A percentile compares a stretch with the other conserved stretches of the same genome.
Evolutionary conservation across 306 rosid genomes (phyloP).

Genomic region (Medicago arabica): DNA sequence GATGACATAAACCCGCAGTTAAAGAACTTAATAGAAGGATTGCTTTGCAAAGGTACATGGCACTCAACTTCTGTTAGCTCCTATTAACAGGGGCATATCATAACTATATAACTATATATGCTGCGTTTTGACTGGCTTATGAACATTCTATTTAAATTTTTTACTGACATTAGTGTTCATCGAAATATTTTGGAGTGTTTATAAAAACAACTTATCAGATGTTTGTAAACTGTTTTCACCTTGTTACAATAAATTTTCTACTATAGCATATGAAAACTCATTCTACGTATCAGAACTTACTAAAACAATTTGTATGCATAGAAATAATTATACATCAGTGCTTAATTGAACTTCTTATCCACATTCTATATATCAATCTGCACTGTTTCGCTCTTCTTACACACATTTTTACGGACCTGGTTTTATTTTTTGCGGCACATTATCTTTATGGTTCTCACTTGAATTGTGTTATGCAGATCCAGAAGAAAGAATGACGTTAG

Average conservation of each 20-base stretch:
- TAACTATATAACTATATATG: conserved; percentile 16
- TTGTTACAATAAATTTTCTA: neutral
- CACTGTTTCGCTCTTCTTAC: neutral
- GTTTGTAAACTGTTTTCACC: neutral
- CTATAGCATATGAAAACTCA: neutral
- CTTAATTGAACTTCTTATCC: neutral
- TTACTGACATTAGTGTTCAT: neutral
- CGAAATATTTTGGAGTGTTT: neutral
- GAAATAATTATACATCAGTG: neutral
- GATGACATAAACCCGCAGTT: conserved; percentile 72
- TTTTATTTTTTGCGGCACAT: conserved; percentile 7
- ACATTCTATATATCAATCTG: conserved; percentile 6
- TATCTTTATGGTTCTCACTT: conserved; percentile 10
- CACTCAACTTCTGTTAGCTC: conserved; percentile 9
- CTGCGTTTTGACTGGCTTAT: neutral
- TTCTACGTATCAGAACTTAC: neutral
- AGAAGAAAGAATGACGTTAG: conserved; percentile 67
- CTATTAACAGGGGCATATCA: neutral
- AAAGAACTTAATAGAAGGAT: conserved; percentile 81
- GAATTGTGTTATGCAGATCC: conserved; percentile 63
- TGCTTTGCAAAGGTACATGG: conserved; percentile 82
- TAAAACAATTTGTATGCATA: neutral
- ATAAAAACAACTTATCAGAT: neutral
- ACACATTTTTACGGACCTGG: neutral
- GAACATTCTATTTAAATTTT: neutral